Evolutionary conservation across 2,329 filamentous ascomycete species (phyloP).

Genomic region (Grosmannia huntii): DNA sequence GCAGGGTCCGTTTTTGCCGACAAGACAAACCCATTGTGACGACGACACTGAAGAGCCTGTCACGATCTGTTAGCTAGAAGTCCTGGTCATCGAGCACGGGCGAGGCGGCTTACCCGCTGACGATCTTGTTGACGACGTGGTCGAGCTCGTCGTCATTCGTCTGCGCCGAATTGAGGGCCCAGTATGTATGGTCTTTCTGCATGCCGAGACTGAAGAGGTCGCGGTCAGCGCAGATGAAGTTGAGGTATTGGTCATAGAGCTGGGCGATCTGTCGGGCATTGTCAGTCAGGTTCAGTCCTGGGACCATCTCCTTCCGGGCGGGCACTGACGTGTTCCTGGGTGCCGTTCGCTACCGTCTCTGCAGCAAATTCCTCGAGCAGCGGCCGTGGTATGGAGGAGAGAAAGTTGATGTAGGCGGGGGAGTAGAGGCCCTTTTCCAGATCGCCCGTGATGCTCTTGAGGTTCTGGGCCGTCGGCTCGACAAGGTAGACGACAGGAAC

Average conservation of each 20-base stretch:
- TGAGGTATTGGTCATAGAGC: conserved; percentile 91
- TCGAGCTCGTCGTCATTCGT: conserved; percentile 87
- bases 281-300: background rate
- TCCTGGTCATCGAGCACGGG: background rate
- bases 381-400: conserved; percentile 81
- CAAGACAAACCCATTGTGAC: conserved; percentile 76
- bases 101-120: conserved; percentile 47
- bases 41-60: conserved; percentile 75
- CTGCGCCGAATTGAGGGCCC: conserved; percentile 86
- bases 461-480: conserved; percentile 71
- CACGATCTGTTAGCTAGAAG: background rate
- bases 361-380: conserved; percentile 90
- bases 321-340: conserved; percentile 45
- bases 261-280: conserved; percentile 57
- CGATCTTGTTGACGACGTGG: conserved; percentile 74
- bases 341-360: conserved; percentile 72
- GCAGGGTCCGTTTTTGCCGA: conserved; percentile 14
- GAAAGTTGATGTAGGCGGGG: conserved; percentile 92
- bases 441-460: conserved; percentile 73
- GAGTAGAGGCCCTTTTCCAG: conserved; percentile 80
- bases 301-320: too few species aligned
- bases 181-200: conserved; percentile 83
- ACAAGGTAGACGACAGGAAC: conserved; percentile 95
- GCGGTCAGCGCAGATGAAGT: conserved; percentile 92
- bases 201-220: conserved; percentile 91